Evolutionary conservation across 2,329 filamentous ascomycete species (phyloP), one percentile per base, ranked within the genome.

Genomic region (Aspergillus sp.): DNA sequence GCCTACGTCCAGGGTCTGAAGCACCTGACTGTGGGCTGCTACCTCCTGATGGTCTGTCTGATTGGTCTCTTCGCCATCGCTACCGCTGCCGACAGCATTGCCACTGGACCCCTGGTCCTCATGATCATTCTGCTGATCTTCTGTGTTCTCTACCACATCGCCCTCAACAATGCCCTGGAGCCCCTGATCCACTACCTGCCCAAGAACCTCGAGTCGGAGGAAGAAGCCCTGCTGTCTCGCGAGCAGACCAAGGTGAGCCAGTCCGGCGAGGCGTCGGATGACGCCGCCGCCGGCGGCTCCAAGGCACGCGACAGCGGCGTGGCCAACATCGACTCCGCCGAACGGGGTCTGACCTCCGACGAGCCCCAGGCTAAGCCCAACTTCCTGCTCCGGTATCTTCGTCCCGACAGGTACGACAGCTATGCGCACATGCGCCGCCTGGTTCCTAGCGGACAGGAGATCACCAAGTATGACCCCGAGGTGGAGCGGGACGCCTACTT

Each of bases 1-100:
- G 88, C 91, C 67, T 97, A 96, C 72, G 89, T 91, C 1, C 89
- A 89, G n/a, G 93, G 91, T 1, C 81, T 98, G 54, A 89, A 96
- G 73, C 93, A 97, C 60, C 86, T 96, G 51, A 87, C 94, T 27
- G 88, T 89, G 1, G 93, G 94, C 21, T 81, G 96, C 53, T 97
- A 98, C 73, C 82, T 97, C 38, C 86, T 89, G 1, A 88, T 95
- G 65, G 78, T 94, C 30, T 95, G 91, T 75, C 82, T 97, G 71
- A 89, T 96, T 65, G 93, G 92, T 53, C 82, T 97, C 2, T 93
- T 97, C 68, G 89, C 84, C 54, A 86, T 94, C 54, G 87, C 85
- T 6, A 78, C 82, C 1, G 85, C 87, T 7, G 86, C 83, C 30
- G 83, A 91, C 50, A 85, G 82, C 2, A 79, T 82, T 1, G 84